Evolutionary conservation across 1,284 basidiomycete genomes (phyloP).

Genomic region (Leccinum pachyderme): DNA sequence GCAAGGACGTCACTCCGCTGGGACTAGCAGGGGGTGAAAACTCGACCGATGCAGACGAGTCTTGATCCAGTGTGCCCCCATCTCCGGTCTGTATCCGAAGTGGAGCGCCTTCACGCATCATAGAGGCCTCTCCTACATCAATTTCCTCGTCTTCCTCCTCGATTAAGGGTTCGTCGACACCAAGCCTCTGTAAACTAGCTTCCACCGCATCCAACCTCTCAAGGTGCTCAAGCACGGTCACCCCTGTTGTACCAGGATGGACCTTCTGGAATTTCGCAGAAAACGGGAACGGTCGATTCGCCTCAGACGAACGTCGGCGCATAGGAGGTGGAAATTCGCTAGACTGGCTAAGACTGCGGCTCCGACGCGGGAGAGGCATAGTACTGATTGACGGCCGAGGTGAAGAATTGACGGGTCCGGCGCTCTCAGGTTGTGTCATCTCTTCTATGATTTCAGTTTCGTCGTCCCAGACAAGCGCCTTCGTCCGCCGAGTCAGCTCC

Average conservation of each 20-base stretch:
- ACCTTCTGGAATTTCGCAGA: slow-evolving; percentile 74
- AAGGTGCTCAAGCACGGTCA: slow-evolving; percentile 77
- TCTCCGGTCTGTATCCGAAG: slow-evolving; percentile 27
- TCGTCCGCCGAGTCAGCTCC: slow-evolving; percentile 77
- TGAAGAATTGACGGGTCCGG: slow-evolving; percentile 44
- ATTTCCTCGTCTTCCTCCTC: slow-evolving; percentile 48
- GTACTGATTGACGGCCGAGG: slow-evolving; percentile 60
- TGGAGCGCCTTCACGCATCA: slow-evolving; percentile 18
- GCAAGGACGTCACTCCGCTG: slow-evolving; percentile 47
- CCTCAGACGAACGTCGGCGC: slow-evolving; percentile 60
- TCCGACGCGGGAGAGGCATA: slow-evolving; percentile 57
- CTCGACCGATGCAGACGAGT: slow-evolving; percentile 37
- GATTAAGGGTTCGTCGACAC: slow-evolving; percentile 51
- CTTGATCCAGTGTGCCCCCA: slow-evolving; percentile 24
- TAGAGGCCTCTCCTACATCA: slow-evolving; percentile 53
- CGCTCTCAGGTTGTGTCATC: slow-evolving; percentile 28
- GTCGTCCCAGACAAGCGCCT: slow-evolving; percentile 81
- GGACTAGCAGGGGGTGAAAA: slow-evolving; percentile 52
- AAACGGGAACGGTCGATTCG: slow-evolving; percentile 73
- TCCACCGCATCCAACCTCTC: slow-evolving; percentile 80
- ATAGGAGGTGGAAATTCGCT: slow-evolving; percentile 74
- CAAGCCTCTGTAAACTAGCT: slow-evolving; percentile 69
- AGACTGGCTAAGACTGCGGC: slow-evolving; percentile 57
- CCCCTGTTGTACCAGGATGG: slow-evolving; percentile 76
- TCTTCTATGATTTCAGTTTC: slow-evolving; percentile 76